These are phyloP conservation scores for Trypanosoma grayi DNA, from an alignment of 208 protist genomes.

Conservation along the genomic window DNA sequence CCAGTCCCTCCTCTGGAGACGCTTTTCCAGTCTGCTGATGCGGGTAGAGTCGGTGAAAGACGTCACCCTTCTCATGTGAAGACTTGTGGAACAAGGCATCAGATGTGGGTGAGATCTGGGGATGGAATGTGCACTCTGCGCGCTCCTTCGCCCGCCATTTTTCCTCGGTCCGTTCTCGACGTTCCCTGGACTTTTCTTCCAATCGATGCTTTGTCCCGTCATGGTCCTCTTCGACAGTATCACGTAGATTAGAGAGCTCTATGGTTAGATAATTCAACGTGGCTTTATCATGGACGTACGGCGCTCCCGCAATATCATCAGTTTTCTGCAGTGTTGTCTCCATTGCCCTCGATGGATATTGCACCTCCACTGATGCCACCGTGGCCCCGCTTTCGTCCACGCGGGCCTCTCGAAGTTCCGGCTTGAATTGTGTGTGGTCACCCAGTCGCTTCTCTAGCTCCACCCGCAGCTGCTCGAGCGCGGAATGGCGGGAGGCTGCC, in stretches of 20 bases:
- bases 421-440: conserved; percentile 6
- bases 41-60: conserved; percentile 77
- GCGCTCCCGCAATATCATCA: not conserved
- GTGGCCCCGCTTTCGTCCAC: not conserved
- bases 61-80: conserved; percentile 13
- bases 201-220: not conserved
- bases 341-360: too few species aligned
- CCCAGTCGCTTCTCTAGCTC: conserved; percentile 27
- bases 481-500: conserved; percentile 34
- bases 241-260: conserved; percentile 17
- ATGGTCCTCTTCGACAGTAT: not conserved
- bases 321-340: too few species aligned
- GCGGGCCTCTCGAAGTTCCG: not conserved
- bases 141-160: conserved; percentile 32
- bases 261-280: conserved; percentile 8
- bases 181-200: conserved; percentile 2
- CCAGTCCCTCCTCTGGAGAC: conserved; percentile 25
- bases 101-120: conserved; percentile 56
- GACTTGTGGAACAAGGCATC: conserved; percentile 29
- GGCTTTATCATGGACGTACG: not conserved
- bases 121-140: conserved; percentile 76
- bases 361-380: too few species aligned
- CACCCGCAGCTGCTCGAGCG: conserved; percentile 41
- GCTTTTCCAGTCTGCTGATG: conserved; percentile 28
- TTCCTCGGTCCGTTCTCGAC: conserved; percentile 1